Evolutionary conservation across 2,329 filamentous ascomycete genomes (phyloP).

Genomic region (Xylaria arbuscula): DNA sequence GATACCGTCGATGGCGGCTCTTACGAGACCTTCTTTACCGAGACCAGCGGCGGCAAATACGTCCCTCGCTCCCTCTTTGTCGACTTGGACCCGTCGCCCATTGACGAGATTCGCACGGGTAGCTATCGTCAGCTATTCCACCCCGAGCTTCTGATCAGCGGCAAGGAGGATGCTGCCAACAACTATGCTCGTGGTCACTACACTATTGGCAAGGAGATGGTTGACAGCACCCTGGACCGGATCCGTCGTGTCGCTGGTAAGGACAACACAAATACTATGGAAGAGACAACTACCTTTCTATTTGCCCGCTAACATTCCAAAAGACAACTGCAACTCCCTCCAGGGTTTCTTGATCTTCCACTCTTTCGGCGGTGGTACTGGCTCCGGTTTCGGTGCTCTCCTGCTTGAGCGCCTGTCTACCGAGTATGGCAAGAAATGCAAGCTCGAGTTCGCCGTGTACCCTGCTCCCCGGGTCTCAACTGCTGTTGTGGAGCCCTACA

Average conservation of each 20-base stretch:
- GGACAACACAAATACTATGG: conserved; percentile 43
- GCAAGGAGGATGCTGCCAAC: conserved; percentile 82
- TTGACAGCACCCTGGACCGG: conserved; percentile 75
- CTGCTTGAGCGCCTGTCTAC: conserved; percentile 78
- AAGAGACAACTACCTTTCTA: neutral
- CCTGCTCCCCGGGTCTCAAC: conserved; percentile 76
- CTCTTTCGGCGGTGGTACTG: conserved; percentile 78
- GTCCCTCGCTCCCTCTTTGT: conserved; percentile 78
- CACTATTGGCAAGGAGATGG: conserved; percentile 81
- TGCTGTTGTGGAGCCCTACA: conserved; percentile 79
- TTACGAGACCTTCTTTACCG: conserved; percentile 79
- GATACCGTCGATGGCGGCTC: conserved; percentile 71
- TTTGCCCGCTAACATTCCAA: conserved; percentile 36
- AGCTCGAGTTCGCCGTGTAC: conserved; percentile 80
- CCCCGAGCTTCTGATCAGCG: conserved; percentile 76
- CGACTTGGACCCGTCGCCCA: conserved; percentile 77
- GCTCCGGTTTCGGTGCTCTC: conserved; percentile 77
- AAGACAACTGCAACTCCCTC: conserved; percentile 78
- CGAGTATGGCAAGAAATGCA: conserved; percentile 81
- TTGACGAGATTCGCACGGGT: conserved; percentile 79
- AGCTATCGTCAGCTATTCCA: conserved; percentile 76
- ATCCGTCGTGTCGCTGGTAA: conserved; percentile 75
- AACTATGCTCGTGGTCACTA: conserved; percentile 83
- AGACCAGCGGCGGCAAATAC: conserved; percentile 77
- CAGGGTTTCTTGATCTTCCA: conserved; percentile 81